phyloP scores from a whole-genome alignment of 148 eudicot species.

The Rhododendron mucronatum region DNA sequence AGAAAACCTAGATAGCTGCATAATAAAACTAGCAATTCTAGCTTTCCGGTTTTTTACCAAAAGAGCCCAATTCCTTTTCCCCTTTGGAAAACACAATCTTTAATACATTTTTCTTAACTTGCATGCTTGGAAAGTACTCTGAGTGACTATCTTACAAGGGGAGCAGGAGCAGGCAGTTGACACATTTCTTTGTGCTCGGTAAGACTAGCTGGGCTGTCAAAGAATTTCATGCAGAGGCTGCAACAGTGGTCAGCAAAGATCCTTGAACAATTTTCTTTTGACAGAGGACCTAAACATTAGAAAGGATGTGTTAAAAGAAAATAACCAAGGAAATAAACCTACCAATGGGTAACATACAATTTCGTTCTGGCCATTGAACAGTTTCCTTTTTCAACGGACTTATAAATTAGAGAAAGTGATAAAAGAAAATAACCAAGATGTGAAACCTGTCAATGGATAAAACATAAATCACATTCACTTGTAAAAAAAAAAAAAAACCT shows the following conservation, averaged over 20 bases:
- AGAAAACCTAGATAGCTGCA: not conserved
- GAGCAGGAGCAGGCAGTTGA: slow-evolving; percentile 42
- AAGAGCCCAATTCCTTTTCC: not conserved
- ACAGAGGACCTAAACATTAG: slow-evolving; percentile 43
- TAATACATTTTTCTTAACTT: not conserved
- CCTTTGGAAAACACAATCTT: not conserved
- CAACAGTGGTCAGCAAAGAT: slow-evolving; percentile 54
- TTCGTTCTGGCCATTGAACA: not conserved
- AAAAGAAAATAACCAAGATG: slow-evolving; percentile 4
- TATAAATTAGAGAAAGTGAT: slow-evolving; percentile 17
- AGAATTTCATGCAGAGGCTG: slow-evolving; percentile 51
- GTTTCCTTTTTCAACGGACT: slow-evolving; percentile 52
- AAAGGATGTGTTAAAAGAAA: slow-evolving; percentile 9
- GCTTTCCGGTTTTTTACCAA: no score
- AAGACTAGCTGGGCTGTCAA: slow-evolving; percentile 40
- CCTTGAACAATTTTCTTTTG: slow-evolving; percentile 48
- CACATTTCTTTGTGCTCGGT: slow-evolving; percentile 54
- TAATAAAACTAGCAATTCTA: not conserved
- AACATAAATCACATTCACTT: not conserved
- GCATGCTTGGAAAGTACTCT: not conserved
- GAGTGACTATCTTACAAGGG: slow-evolving; percentile 37
- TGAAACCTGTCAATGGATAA: not conserved
- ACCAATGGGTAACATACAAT: not conserved
- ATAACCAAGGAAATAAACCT: slow-evolving; percentile 1
- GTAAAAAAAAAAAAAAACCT: not conserved